Base-by-base conservation (phyloP, 345 rosid species). In the Crucihimalaya himalaica region DNA sequence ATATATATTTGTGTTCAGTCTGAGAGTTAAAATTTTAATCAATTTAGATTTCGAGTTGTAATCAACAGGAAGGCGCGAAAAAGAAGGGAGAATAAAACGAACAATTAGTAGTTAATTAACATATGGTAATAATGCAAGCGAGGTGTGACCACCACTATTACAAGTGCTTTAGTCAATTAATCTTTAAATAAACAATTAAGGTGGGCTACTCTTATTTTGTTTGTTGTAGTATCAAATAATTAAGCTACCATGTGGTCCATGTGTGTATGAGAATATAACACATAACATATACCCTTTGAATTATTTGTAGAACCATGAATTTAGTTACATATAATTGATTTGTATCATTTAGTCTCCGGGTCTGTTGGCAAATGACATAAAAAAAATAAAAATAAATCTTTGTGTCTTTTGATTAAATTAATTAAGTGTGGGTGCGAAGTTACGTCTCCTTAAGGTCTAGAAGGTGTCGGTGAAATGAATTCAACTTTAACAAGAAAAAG, bases 241-340 rank as follows among this genome's bases (percentile, higher is more conserved):
- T 34, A 71, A 70, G 53, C 66, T 11, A 45, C 66, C 75, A 76
- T 45, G 74, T 75, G 74, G 73, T 68, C 68, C 73, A 61, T 61
- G 42, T 75, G 79, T 52, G 66, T 46, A 9, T 51, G 32, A 52
- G 58, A 53, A 63, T 47, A 53, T 69, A 23, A 23, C 27, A 45
- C 52, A 54, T 47, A 45, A 45, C 58, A 46, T 32, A 60, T 63
- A 16, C 27, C 61, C 15, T 59, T 8, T 29, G 32, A 68, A 60
- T 62, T 5, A 50, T 51, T 58, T 14, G 51, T 14, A n/a, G 10
- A 27, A 13, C 51, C 16, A 74, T 15, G 21, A 46, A 2, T 54
- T 21, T 16, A 15, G 6, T 8, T 55, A 5, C 58, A 56, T 46
- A 66, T 66, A 20, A 51, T 46, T 66, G 25, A 25, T 39, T 20